Evolutionary conservation across 1,284 basidiomycete genomes (phyloP).

Genomic region (Xerocomus minutiporus): DNA sequence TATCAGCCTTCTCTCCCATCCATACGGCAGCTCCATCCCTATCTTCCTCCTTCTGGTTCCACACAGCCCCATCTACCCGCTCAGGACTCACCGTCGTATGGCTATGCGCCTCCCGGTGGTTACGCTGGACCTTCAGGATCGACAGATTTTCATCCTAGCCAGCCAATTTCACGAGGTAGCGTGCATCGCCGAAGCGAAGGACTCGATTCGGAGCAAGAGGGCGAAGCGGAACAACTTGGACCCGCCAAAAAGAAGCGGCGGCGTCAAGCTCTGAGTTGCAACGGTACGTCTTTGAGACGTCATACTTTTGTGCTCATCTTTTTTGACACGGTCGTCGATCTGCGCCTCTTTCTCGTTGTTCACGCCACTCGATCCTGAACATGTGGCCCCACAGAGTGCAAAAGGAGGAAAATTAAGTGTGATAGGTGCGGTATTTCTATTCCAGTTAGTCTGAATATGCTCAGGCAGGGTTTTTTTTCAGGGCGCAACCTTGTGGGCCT

Average conservation of each 20-base stretch:
- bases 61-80: slow-evolving; percentile 20
- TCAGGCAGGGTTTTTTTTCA: slow-evolving; percentile 25
- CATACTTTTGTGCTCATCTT: slow-evolving; percentile 10
- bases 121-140: slow-evolving; percentile 26
- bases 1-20: slow-evolving; percentile 50
- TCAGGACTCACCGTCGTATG: slow-evolving; percentile 21
- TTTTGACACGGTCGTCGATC: slow-evolving; percentile 9
- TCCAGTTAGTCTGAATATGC: slow-evolving; percentile 13
- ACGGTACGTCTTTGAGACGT: slow-evolving; percentile 47
- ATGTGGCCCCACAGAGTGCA: slow-evolving; percentile 43
- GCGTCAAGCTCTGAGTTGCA: slow-evolving; percentile 71
- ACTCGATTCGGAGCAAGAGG: slow-evolving; percentile 48
- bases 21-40: slow-evolving; percentile 61
- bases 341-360: not conserved
- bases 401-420: slow-evolving; percentile 59
- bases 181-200: slow-evolving; percentile 32
- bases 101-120: slow-evolving; percentile 24
- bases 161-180: slow-evolving; percentile 18
- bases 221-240: slow-evolving; percentile 43
- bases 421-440: slow-evolving; percentile 43
- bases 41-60: slow-evolving; percentile 43
- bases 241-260: slow-evolving; percentile 72
- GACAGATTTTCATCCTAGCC: slow-evolving; percentile 28
- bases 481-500: slow-evolving; percentile 53
- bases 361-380: slow-evolving; percentile 5